Evolutionary conservation across 371 early-diverging fungal species (phyloP), one percentile per base, ranked within the genome.

Genomic region (Mucor racemosus): DNA sequence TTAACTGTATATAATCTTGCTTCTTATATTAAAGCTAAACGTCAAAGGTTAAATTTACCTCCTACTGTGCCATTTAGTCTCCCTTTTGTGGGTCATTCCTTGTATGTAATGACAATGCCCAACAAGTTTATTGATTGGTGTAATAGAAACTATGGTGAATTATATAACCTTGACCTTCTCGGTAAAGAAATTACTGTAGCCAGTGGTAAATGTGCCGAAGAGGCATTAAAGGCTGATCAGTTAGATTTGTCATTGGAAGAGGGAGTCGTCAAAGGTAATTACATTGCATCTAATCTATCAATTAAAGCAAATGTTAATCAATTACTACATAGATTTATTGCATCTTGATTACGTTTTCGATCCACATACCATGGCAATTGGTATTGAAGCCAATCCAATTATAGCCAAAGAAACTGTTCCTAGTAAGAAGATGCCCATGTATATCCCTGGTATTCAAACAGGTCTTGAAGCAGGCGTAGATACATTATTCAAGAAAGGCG

Each of bases 111-210:
- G 15, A 17, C 48, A 8, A 62, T 65, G 19, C 31, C 71, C n/a
- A 42, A 64, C 11, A 62, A 68, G n/a, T 80, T 80, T 55, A 41
- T 78, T 3, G 76, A 80, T 42, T 77, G 76, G 75, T 80, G 81
- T 38, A 44, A 53, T 13, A n/a, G 31, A 9, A 72, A 53, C 1
- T 78, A 80, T 35, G 81, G 78, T 14, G 78, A 80, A 34, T 21
- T 76, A 21, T 80, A 67, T 36, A 76, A 67, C 38, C 13, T 80
- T 10, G 53, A 67, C 6, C 8, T 76, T 3, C 31, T 71, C 7
- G 75, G 78, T 8, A 53, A 71, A 5, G 42, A 40, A 0, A 44
- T 74, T 5, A 80, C 78, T 0, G 74, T 77, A 5, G 58, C 72
- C 1, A 65, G 53, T 6, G 81, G 81, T 9, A 58, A 56, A 35